These are phyloP conservation scores for Eucalyptus viminalis DNA, from an alignment of 345 rosid genomes.

Conservation along the genomic window DNA sequence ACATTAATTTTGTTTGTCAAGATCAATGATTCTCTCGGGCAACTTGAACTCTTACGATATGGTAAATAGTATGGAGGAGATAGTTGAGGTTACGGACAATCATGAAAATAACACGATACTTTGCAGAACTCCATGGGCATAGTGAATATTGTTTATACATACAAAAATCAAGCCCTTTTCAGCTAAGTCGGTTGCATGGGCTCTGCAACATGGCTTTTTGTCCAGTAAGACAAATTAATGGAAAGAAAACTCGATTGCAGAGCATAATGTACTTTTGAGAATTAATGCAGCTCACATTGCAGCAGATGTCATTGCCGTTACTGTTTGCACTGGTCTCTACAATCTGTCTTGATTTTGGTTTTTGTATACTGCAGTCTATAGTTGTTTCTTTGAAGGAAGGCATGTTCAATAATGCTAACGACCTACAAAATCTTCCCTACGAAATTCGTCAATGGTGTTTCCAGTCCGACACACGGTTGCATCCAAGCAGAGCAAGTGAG, in stretches of 20 bases:
- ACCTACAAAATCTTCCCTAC: slow-evolving; percentile 64
- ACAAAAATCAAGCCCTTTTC: neutral
- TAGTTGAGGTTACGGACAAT: neutral
- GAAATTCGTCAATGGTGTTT: slow-evolving; percentile 87
- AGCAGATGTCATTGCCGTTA: neutral
- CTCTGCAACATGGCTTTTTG: neutral
- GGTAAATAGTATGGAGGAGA: neutral
- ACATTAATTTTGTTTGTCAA: neutral
- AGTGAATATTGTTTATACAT: neutral
- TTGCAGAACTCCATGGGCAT: neutral
- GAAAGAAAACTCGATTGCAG: neutral
- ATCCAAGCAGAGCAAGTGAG: slow-evolving; percentile 36
- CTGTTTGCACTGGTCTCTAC: neutral
- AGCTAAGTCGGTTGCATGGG: neutral
- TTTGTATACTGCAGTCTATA: slow-evolving; percentile 36
- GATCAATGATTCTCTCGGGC: neutral
- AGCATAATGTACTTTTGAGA: neutral
- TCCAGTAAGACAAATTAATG: neutral
- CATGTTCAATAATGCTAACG: slow-evolving; percentile 88
- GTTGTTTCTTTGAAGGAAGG: slow-evolving; percentile 91
- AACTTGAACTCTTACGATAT: neutral
- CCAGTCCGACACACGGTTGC: slow-evolving; percentile 72
- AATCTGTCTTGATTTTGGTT: neutral
- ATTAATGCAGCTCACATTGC: neutral
- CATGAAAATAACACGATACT: neutral